phyloP scores from a whole-genome alignment of 345 rosid species.

The Populus euphratica region DNA sequence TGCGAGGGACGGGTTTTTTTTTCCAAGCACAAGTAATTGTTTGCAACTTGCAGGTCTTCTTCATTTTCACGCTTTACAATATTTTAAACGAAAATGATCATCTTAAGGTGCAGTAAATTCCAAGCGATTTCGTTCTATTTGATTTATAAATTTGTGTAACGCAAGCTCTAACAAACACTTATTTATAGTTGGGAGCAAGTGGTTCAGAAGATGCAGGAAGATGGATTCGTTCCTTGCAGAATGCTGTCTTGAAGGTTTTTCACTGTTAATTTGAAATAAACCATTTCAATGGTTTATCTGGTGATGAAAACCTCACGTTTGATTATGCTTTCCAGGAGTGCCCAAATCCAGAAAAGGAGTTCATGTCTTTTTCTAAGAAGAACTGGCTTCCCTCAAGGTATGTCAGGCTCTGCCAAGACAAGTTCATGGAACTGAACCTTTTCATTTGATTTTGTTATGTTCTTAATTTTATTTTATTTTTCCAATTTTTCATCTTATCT shows the following conservation, averaged over 20 bases:
- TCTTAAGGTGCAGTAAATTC: constrained; percentile 53
- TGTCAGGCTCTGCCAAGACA: neutral
- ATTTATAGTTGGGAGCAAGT: constrained; percentile 72
- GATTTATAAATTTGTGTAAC: neutral
- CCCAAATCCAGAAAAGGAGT: constrained; percentile 42
- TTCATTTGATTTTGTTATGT: neutral
- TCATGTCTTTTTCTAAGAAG: constrained; percentile 50
- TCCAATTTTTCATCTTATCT: neutral
- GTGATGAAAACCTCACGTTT: constrained; percentile 16
- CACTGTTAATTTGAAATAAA: neutral
- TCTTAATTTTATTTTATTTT: neutral
- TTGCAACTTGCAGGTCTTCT: constrained; percentile 61
- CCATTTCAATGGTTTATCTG: neutral
- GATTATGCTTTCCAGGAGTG: constrained; percentile 39
- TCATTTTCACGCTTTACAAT: constrained; percentile 72
- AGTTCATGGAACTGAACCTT: neutral
- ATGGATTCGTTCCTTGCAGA: constrained; percentile 73
- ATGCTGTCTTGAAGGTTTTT: constrained; percentile 71
- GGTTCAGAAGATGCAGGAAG: constrained; percentile 92
- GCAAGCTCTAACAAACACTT: constrained; percentile 3
- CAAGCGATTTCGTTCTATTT: neutral
- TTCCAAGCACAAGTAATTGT: constrained; percentile 12
- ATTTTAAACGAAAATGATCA: constrained; percentile 67
- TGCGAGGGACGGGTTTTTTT: neutral
- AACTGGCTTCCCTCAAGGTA: constrained; percentile 53